phyloP scores from a whole-genome alignment of 1,284 basidiomycete species.

The Sanghuangporus weigelae region DNA sequence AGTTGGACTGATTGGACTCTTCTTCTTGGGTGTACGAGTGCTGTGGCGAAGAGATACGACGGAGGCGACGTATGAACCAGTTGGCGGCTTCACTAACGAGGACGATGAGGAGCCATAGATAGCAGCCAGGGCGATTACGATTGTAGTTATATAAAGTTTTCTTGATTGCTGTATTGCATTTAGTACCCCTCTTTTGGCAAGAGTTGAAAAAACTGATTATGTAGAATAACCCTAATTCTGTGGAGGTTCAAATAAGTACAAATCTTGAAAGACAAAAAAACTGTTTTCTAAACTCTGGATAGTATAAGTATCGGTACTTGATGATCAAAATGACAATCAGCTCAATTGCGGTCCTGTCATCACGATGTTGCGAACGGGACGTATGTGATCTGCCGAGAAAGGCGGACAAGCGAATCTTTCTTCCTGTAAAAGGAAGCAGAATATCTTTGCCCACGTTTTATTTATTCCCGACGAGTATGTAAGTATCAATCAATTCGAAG shows the following conservation, averaged over 20 bases:
- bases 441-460: background rate
- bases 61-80: slow-evolving; percentile 80
- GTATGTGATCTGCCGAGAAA: background rate
- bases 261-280: no score
- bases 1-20: slow-evolving; percentile 51
- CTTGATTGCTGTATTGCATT: background rate
- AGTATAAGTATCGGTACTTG: no score
- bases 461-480: background rate
- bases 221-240: background rate
- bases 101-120: slow-evolving; percentile 32
- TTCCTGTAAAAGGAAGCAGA: background rate
- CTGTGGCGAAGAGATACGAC: slow-evolving; percentile 69
- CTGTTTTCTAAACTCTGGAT: no score
- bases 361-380: background rate
- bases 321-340: no score
- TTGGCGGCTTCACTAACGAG: slow-evolving; percentile 68
- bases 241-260: background rate
- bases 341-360: no score
- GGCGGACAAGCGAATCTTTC: background rate
- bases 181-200: background rate
- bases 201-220: background rate
- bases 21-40: slow-evolving; percentile 64
- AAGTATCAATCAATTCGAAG: background rate
- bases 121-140: background rate
- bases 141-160: background rate